Percentiles rank a stretch among this genome's conserved stretches.
phyloP scores from a whole-genome alignment of 257 asterid genomes.

The Ligustrum vulgare region DNA sequence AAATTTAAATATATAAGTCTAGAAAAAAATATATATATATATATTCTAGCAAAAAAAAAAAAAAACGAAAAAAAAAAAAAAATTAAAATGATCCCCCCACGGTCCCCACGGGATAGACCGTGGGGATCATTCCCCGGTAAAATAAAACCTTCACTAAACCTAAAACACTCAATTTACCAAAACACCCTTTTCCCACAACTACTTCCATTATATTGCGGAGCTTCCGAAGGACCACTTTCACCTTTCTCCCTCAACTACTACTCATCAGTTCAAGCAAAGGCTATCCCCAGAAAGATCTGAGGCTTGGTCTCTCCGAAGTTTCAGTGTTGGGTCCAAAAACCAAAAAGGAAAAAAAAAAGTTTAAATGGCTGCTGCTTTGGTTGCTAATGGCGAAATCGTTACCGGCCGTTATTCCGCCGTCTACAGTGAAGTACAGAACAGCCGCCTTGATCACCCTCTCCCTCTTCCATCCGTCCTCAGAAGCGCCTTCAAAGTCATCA shows the following conservation, averaged over 20 bases:
- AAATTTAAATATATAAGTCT: no score
- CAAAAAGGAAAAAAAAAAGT: neutral
- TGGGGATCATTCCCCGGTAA: no score
- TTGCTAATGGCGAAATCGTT: slow-evolving; percentile 35
- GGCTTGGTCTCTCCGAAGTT: slow-evolving; percentile 16
- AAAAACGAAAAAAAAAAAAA: no score
- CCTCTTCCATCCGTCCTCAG: slow-evolving; percentile 67
- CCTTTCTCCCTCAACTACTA: slow-evolving; percentile 15
- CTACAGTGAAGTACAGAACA: slow-evolving; percentile 73
- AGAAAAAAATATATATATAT: no score
- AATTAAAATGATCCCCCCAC: no score
- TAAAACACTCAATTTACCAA: neutral
- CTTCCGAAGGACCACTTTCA: slow-evolving; percentile 30
- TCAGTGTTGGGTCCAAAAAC: neutral
- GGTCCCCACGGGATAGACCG: no score
- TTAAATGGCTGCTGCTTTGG: slow-evolving; percentile 42
- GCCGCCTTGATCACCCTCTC: slow-evolving; percentile 65
- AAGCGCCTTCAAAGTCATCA: slow-evolving; percentile 52
- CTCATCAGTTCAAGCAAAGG: neutral
- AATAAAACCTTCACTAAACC: neutral
- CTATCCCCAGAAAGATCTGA: slow-evolving; percentile 26
- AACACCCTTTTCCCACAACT: slow-evolving; percentile 13
- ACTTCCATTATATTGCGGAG: slow-evolving; percentile 25
- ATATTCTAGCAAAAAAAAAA: no score
- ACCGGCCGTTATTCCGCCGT: slow-evolving; percentile 46